Conservation (phyloP, 2,329 filamentous ascomycete genomes). For the Penicillium digitatum region DNA sequence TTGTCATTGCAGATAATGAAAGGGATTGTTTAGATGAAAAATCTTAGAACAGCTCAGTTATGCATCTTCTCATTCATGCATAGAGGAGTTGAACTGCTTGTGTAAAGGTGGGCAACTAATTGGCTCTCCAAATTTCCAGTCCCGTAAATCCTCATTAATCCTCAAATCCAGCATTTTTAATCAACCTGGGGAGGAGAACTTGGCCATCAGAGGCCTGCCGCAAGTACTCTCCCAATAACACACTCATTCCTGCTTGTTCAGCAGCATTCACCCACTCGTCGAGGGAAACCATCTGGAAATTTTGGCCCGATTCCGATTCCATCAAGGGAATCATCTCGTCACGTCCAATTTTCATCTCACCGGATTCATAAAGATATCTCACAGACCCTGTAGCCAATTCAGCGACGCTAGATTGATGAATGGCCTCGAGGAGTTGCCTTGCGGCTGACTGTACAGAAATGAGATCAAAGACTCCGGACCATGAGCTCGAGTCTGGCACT, state of each 20-base stretch:
- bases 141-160: not conserved
- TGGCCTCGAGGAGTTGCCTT: conserved; percentile 10
- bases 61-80: not conserved
- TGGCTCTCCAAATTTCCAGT: not conserved
- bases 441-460: conserved; percentile 21
- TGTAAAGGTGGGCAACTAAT: not conserved
- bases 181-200: conserved; percentile 15
- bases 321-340: conserved; percentile 18
- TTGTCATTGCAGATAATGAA: too few species aligned
- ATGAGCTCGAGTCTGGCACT: conserved; percentile 15
- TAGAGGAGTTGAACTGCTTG: not conserved
- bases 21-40: not conserved
- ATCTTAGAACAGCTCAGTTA: not conserved
- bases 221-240: conserved; percentile 18
- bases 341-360: conserved; percentile 15
- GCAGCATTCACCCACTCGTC: conserved; percentile 18
- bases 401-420: conserved; percentile 6
- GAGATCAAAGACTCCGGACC: conserved; percentile 21
- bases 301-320: conserved; percentile 8
- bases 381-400: not conserved
- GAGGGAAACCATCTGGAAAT: conserved; percentile 13
- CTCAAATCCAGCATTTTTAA: conserved; percentile 1
- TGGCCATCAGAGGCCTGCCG: conserved; percentile 15
- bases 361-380: conserved; percentile 14
- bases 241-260: conserved; percentile 21